phyloP scores from a whole-genome alignment of 371 early-diverging fungal species.

The Mucor piriformis region DNA sequence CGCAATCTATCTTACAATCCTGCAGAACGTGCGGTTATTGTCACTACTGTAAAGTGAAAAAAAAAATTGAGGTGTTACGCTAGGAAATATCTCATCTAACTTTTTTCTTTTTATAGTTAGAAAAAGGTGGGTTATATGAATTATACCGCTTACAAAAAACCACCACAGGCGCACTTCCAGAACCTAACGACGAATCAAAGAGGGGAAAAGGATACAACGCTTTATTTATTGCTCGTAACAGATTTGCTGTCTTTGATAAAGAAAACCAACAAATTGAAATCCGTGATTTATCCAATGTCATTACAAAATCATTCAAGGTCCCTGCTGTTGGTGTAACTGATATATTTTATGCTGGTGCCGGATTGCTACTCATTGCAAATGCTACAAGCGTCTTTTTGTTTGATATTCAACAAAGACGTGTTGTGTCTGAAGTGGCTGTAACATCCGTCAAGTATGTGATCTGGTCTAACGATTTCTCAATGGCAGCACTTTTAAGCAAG shows the following conservation, averaged over 20 bases:
- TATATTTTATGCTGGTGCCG: conserved; percentile 87
- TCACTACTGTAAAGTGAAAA: conserved; percentile 56
- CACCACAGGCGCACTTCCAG: conserved; percentile 64
- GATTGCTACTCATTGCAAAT: conserved; percentile 81
- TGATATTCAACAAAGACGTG: conserved; percentile 84
- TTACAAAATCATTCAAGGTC: conserved; percentile 87
- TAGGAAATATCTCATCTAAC: neutral
- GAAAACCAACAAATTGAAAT: conserved; percentile 73
- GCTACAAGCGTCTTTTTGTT: conserved; percentile 82
- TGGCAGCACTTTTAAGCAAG: conserved; percentile 90
- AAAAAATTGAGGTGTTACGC: no score
- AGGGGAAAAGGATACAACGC: conserved; percentile 82
- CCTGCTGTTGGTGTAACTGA: conserved; percentile 71
- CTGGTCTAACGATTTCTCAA: conserved; percentile 87
- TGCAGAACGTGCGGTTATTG: conserved; percentile 85
- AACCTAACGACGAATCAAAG: conserved; percentile 66
- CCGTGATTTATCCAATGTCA: conserved; percentile 82
- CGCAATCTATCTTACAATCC: conserved; percentile 91
- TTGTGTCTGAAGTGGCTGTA: conserved; percentile 76
- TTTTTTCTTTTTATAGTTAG: neutral
- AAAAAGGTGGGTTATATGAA: conserved; percentile 90
- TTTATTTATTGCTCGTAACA: conserved; percentile 92
- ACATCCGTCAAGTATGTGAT: conserved; percentile 86
- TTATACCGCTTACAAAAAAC: conserved; percentile 81
- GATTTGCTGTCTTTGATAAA: conserved; percentile 93